Percentiles rank a stretch among this genome's conserved stretches.
Conservation (phyloP, 768 basidiomycete genomes). For the Naematelia encephala region DNA sequence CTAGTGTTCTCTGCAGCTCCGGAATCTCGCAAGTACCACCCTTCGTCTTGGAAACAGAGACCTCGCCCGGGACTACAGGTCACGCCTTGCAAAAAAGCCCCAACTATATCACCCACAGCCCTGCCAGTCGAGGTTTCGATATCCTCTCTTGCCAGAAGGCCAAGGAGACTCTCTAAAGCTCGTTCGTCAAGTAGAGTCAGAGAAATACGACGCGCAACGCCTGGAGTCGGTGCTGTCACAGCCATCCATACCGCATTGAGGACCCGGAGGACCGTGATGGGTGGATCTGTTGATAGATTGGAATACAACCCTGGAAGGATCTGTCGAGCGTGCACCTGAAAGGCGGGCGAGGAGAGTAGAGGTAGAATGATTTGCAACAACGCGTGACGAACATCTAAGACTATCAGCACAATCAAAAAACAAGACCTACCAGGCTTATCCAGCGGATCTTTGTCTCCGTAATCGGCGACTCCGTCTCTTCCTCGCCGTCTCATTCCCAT, state of each 20-base stretch:
- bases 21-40: conserved; percentile 74
- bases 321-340: conserved; percentile 39
- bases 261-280: conserved; percentile 41
- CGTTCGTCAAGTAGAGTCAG: conserved; percentile 42
- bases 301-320: conserved; percentile 40
- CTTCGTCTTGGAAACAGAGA: conserved; percentile 80
- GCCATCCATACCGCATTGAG: conserved; percentile 40
- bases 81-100: conserved; percentile 81
- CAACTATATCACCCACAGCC: conserved; percentile 60
- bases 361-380: conserved; percentile 38
- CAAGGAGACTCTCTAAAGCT: conserved; percentile 57
- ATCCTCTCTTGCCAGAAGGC: conserved; percentile 66
- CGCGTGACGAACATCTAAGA: conserved; percentile 45
- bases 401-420: neutral
- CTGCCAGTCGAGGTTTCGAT: conserved; percentile 61
- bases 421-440: conserved; percentile 44
- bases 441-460: conserved; percentile 42
- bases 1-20: conserved; percentile 45
- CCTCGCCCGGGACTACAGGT: conserved; percentile 77
- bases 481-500: conserved; percentile 42
- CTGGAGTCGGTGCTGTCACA: conserved; percentile 29
- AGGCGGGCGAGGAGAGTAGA: conserved; percentile 34
- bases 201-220: conserved; percentile 29
- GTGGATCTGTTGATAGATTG: conserved; percentile 40
- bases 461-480: conserved; percentile 36